Base-by-base conservation (phyloP, 1,139 yeast genomes). In the Nakaseomyces nivariensis region DNA sequence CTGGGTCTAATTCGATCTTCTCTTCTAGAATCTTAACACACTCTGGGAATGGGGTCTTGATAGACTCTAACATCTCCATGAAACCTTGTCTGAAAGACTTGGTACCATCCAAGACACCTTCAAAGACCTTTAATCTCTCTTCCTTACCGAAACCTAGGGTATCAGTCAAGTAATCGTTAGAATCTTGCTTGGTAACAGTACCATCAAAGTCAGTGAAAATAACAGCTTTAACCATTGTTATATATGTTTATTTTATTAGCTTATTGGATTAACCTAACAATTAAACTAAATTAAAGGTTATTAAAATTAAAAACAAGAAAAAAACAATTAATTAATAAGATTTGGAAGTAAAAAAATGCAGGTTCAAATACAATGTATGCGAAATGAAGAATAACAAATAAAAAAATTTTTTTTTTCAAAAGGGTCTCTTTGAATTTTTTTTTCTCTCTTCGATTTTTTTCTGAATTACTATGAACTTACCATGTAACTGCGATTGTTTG, bases 201-300 rank as follows among this genome's bases (percentile, higher is more conserved):
- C 98, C 98, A 67, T 92, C 98, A 81, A 95, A 92, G 69, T 92
- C 98, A 48, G 97, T 86, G 72, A 92, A 92, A 40, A 92, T 85
- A 60, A 92, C 87, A 51, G 95, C 92, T 58, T 77, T 75, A 48
- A 59, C 63, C 68, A 65, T 66, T n/a, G 33, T 29, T 36, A 6
- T 36, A 5, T 17, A 13, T 36, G 2, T 5, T 36, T 36, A 6
- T 36, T 17, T 36, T 36, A 8, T 34, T 34, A 10, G 37, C 17
- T 34, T 34, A 29, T 29, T 29, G 10, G 10, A 29, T 29, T 29
- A 29, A 29, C 32, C 7, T 29, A 29, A 29, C 32, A 29, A 29
- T 10, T 29, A 10, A 29, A 29, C 22, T 17, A 17, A 17, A 17
- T 17, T 2, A 17, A 17, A 17, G 22, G 22, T 3, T 17, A 2